Evolutionary conservation across 495 filamentous ascomycete species (phyloP).

Genomic region (Achaetomiella virescens): DNA sequence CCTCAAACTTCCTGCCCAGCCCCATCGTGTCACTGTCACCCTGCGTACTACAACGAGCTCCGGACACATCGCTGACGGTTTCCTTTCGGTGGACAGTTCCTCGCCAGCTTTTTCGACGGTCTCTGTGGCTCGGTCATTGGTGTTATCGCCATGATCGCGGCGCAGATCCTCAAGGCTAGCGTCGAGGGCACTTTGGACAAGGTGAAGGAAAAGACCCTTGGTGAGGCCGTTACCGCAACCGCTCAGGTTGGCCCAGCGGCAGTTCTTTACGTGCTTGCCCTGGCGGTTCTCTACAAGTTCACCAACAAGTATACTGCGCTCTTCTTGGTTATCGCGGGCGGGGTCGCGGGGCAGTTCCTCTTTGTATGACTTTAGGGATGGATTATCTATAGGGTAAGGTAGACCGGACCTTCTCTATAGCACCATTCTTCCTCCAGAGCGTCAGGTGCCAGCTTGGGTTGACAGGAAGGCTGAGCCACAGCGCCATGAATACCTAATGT

Average conservation of each 20-base stretch:
- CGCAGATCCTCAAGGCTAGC: slow-evolving; percentile 24
- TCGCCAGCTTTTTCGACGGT: slow-evolving; percentile 15
- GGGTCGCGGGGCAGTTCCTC: slow-evolving; percentile 28
- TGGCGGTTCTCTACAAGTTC: slow-evolving; percentile 30
- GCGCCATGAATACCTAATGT: no score
- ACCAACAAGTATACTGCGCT: slow-evolving; percentile 27
- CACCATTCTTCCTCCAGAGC: no score
- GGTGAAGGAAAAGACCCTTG: slow-evolving; percentile 5
- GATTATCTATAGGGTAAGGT: no score
- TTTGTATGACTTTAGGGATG: no score
- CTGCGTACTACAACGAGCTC: no score
- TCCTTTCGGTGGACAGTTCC: slow-evolving; percentile 9
- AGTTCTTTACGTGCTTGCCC: slow-evolving; percentile 23
- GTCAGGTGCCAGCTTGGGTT: no score
- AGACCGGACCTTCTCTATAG: no score
- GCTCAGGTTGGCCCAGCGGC: slow-evolving; percentile 24
- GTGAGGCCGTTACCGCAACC: slow-evolving; percentile 5
- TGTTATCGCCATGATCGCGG: slow-evolving; percentile 8
- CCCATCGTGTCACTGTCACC: no score
- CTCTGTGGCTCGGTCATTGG: slow-evolving; percentile 13
- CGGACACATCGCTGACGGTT: not conserved
- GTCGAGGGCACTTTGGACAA: slow-evolving; percentile 19
- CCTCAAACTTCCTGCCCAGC: not conserved
- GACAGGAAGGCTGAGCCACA: no score
- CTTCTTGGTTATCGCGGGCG: slow-evolving; percentile 22